Base-by-base conservation (phyloP, 2,329 filamentous ascomycete genomes). In the Talaromyces sp. region DNA sequence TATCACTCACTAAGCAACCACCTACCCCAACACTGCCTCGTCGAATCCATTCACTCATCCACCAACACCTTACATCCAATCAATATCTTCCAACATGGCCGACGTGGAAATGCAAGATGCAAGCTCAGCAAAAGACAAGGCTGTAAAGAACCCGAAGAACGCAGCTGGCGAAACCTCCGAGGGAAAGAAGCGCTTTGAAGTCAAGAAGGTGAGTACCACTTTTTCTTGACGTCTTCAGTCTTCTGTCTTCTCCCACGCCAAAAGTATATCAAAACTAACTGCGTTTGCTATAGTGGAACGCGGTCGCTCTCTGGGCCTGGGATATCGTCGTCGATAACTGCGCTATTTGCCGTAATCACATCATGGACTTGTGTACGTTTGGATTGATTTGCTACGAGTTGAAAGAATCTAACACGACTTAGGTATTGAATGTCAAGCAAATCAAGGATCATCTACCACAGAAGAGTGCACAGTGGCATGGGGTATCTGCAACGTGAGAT, bases 311-410 rank as follows among this genome's bases (percentile, higher is more conserved):
- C 2, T 99, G 95, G 95, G 95, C 95, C 0, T 99, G 95, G 95
- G 95, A 99, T 77, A 99, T 99, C 66, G 93, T 98, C 37, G 95
- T 99, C 67, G 95, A 99, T 81, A 99, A 99, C 85, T 99, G 95
- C 78, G 95, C 95, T 73, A 99, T 99, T 76, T 99, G 95, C 84
- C 87, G 95, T 76, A 99, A 99, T 78, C 95, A 99, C 79, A 99
- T 99, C 80, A 99, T 99, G 95, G 95, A 99, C 79, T 85, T 99
- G 33, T 99, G 95, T 93, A 83, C 72, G 88, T 79, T 49, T 43
- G 16, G 47, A 19, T 3, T 31, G 6, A 33, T 16, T 10, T 54
- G n/a, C 2, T 8, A n/a, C 13, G 24, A 33, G 4, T 33, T 7
- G 47, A 43, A 24, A 9, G 39, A 50, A 63, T 58, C 65, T 39